These are phyloP conservation scores for Phlegmacium glaucopus DNA, from an alignment of 768 basidiomycete species.

Conservation along the genomic window DNA sequence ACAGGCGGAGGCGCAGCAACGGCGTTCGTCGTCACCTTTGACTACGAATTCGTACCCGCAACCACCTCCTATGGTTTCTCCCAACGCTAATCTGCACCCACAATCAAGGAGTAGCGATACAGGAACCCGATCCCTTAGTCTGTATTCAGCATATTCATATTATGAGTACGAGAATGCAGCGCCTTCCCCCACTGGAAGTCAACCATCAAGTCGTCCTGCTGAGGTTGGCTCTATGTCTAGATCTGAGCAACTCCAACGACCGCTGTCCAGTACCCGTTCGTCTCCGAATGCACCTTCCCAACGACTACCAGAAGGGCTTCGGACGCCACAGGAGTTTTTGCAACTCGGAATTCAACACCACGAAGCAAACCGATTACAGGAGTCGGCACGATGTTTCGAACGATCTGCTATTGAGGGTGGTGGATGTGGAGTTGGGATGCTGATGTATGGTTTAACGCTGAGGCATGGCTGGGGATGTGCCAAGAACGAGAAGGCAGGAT, in stretches of 20 bases:
- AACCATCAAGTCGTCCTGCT: neutral
- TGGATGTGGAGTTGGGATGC: slow-evolving; percentile 86
- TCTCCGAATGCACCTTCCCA: neutral
- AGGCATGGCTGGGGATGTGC: slow-evolving; percentile 87
- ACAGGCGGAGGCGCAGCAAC: no score
- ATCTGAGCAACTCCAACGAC: no score
- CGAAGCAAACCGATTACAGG: slow-evolving; percentile 64
- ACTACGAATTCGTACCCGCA: slow-evolving; percentile 1
- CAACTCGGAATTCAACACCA: slow-evolving; percentile 78
- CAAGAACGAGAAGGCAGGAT: slow-evolving; percentile 76
- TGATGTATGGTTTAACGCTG: slow-evolving; percentile 87
- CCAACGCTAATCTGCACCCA: slow-evolving; percentile 1
- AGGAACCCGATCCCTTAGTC: slow-evolving; percentile 14
- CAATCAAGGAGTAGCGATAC: slow-evolving; percentile 1
- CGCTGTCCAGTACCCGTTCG: no score
- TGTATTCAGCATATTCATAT: slow-evolving; percentile 68
- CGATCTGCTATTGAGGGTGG: slow-evolving; percentile 69
- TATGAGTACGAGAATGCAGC: slow-evolving; percentile 50
- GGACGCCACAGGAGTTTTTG: slow-evolving; percentile 63
- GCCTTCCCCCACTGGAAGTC: slow-evolving; percentile 41
- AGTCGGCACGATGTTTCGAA: slow-evolving; percentile 75
- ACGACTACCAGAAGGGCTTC: slow-evolving; percentile 1
- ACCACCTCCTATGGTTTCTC: neutral
- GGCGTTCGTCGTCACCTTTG: neutral
- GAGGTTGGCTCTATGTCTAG: no score